A percentile compares a stretch with the other conserved stretches of the same genome.
Evolutionary conservation across 495 filamentous ascomycete genomes (phyloP).

Genomic region (Oidiodendron maius): DNA sequence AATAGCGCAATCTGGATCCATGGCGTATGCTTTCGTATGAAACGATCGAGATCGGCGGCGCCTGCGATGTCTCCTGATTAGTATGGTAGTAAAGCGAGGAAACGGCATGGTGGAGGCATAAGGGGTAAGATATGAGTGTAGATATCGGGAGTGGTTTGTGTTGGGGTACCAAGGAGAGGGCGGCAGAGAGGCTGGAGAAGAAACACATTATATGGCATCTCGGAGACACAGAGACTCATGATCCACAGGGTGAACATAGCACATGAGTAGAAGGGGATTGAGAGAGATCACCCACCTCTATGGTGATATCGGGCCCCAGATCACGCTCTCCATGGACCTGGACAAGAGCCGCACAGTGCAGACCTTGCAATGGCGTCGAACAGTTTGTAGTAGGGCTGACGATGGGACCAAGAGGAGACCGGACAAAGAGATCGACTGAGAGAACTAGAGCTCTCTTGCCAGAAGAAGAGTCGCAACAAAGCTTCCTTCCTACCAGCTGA

Average conservation of each 20-base stretch:
- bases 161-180: conserved; percentile 13
- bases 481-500: neutral
- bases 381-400: no score
- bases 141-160: neutral
- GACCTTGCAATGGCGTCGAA: no score
- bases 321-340: neutral
- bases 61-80: neutral
- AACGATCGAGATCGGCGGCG: neutral
- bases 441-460: no score
- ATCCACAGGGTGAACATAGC: neutral
- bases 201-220: neutral
- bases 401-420: no score
- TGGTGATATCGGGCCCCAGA: neutral
- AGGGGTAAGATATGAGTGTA: neutral
- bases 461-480: neutral
- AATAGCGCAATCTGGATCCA: conserved; percentile 68
- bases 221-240: neutral
- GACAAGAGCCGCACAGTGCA: neutral
- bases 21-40: conserved; percentile 8
- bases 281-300: conserved; percentile 1
- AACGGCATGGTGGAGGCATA: neutral
- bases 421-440: no score
- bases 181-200: conserved; percentile 17
- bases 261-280: neutral
- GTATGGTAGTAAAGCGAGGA: neutral